phyloP scores from a whole-genome alignment of 495 filamentous ascomycete genomes.

The Penicillium pancosmium region DNA sequence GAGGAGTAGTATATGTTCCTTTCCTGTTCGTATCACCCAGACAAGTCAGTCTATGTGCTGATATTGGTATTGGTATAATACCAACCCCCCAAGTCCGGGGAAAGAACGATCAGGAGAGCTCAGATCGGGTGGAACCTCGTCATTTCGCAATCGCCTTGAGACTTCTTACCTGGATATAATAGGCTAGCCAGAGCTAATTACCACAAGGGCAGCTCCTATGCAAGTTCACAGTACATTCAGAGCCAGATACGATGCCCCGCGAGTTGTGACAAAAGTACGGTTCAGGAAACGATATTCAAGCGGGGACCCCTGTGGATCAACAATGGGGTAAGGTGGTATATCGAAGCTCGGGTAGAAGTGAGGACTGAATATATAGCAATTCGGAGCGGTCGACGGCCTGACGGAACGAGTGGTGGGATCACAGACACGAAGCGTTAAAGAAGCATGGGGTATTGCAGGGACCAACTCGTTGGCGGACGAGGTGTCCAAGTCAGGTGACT shows the following conservation, averaged over 20 bases:
- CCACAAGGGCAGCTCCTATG: conserved; percentile 20
- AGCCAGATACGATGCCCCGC: conserved; percentile 10
- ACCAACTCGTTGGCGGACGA: conserved; percentile 10
- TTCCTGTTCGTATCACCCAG: background rate
- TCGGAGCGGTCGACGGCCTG: background rate
- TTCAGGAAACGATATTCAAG: conserved; percentile 15
- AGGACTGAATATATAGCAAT: conserved; percentile 1
- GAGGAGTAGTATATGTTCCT: background rate
- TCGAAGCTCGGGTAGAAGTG: background rate
- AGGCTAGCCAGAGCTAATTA: conserved; percentile 9
- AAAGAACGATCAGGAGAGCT: background rate
- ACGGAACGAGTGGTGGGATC: background rate
- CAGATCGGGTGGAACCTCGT: background rate
- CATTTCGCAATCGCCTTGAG: background rate
- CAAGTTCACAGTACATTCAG: conserved; percentile 19
- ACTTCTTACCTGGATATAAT: conserved; percentile 15
- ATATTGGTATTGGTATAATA: background rate
- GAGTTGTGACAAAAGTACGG: conserved; percentile 20
- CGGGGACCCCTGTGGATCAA: conserved; percentile 14
- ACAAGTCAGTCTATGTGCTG: conserved; percentile 16
- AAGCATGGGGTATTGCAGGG: conserved; percentile 6
- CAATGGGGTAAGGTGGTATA: conserved; percentile 7
- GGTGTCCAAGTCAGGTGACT: conserved; percentile 33
- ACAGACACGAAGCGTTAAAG: background rate
- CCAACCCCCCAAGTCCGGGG: background rate